Evolutionary conservation across 2,329 filamentous ascomycete genomes (phyloP).

Genomic region (Aspergillus intermedius): DNA sequence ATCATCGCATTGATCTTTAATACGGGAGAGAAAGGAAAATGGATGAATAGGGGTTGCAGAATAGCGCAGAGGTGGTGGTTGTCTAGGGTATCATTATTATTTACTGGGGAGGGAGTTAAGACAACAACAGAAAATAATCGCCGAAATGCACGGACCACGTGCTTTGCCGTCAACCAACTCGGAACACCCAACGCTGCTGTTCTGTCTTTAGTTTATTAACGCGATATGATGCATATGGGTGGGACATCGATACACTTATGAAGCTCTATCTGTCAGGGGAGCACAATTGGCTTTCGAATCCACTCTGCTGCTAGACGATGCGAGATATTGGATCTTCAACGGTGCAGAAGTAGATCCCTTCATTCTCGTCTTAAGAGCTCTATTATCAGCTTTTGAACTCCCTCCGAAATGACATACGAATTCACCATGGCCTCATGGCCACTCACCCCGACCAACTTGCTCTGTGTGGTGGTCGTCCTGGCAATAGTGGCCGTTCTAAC

Average conservation of each 20-base stretch:
- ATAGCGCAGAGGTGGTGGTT: conserved; percentile 2
- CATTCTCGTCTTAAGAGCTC: no score
- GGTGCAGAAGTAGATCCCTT: no score
- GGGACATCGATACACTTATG: no score
- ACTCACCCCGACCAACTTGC: neutral
- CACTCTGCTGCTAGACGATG: no score
- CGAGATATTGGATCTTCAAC: no score
- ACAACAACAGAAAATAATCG: conserved; percentile 18
- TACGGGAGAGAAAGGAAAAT: neutral
- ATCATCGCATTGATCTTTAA: neutral
- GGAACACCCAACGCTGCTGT: no score
- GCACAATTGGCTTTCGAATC: no score
- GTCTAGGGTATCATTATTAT: conserved; percentile 3
- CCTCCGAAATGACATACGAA: no score
- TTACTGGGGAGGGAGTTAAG: conserved; percentile 16
- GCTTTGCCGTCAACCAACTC: conserved; percentile 1
- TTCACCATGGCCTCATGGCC: neutral
- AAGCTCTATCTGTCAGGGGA: no score
- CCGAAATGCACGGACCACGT: conserved; percentile 22
- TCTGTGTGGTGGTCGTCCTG: neutral
- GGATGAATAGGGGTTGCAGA: neutral
- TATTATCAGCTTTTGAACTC: neutral
- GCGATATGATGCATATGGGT: no score
- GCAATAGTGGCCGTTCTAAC: neutral
- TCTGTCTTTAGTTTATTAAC: no score